Conservation (phyloP, 306 rosid genomes). For the Carpinus fangiana region DNA sequence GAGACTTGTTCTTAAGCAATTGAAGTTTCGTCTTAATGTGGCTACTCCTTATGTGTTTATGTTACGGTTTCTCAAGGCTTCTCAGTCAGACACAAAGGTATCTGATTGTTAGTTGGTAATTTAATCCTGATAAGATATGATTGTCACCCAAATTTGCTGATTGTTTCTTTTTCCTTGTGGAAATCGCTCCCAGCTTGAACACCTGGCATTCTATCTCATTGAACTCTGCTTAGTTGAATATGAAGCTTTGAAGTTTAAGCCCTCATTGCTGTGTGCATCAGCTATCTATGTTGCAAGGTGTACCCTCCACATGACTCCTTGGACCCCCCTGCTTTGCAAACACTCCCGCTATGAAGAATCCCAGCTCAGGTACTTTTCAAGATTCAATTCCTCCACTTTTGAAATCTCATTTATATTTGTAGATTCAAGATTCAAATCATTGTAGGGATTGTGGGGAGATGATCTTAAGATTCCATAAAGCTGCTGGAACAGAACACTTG, state of each 20-base stretch:
- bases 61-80: constrained; percentile 93
- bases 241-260: constrained; percentile 72
- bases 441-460: constrained; percentile 69
- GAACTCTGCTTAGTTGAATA: constrained; percentile 77
- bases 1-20: constrained; percentile 62
- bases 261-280: constrained; percentile 87
- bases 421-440: not conserved
- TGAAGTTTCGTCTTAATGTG: constrained; percentile 75
- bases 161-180: constrained; percentile 15
- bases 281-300: constrained; percentile 84
- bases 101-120: not conserved
- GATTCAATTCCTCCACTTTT: not conserved
- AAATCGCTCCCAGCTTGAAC: constrained; percentile 62
- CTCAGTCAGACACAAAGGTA: constrained; percentile 75
- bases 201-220: constrained; percentile 68
- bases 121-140: not conserved
- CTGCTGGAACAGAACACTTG: constrained; percentile 58
- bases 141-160: constrained; percentile 20
- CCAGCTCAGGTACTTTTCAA: constrained; percentile 56
- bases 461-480: constrained; percentile 69
- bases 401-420: not conserved
- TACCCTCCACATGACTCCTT: constrained; percentile 63
- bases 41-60: constrained; percentile 91
- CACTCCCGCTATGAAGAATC: constrained; percentile 71
- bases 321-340: constrained; percentile 73